Base-by-base conservation (phyloP, 1,284 basidiomycete genomes). In the Fomitiporia mediterranea region DNA sequence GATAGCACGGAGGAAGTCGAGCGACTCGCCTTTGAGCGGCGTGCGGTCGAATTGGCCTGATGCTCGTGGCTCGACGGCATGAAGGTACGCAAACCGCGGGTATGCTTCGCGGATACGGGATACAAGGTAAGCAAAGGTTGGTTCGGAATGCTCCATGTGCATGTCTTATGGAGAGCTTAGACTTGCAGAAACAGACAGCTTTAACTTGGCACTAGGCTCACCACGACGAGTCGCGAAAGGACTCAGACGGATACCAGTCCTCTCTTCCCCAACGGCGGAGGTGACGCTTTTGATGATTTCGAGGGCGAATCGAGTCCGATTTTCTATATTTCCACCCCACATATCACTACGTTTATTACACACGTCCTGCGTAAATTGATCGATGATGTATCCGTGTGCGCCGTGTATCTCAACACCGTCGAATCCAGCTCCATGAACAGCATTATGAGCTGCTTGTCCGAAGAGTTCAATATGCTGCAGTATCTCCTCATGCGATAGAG, bases 11-110 rank as follows among this genome's bases (percentile, higher is more conserved):
- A 72, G 48, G 57, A 70, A 65, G 39, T 71, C 61, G 60, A 70
- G 72, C 15, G 69, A 67, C 60, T 67, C 53, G 54, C 67, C 55
- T 13, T 17, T 19, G 28, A 46, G 50, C 23, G 32, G 30, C 25
- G 34, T 50, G n/a, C 51, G 52, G 21, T 50, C 30, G 21, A 65
- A 61, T 3, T 5, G n/a, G 11, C 40, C 56, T n/a, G 56, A 25
- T 6, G 53, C 56, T 9, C 56, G 56, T 13, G 56, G 56, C 63
- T 84, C 82, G 28, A 81, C 67, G 38, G 77, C 68, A 63, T 88
- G 85, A 17, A 84, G 57, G 63, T 83, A 86, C 1, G 80, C 80
- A 9, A 85, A 67, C 8, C 73, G 63, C 17, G 81, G 77, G 63
- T 77, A 73, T 1, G 57, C 52, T 4, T 63, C 53, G 27, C 67